Evolutionary conservation across 768 basidiomycete genomes (phyloP).

Genomic region (Mycena rosella): DNA sequence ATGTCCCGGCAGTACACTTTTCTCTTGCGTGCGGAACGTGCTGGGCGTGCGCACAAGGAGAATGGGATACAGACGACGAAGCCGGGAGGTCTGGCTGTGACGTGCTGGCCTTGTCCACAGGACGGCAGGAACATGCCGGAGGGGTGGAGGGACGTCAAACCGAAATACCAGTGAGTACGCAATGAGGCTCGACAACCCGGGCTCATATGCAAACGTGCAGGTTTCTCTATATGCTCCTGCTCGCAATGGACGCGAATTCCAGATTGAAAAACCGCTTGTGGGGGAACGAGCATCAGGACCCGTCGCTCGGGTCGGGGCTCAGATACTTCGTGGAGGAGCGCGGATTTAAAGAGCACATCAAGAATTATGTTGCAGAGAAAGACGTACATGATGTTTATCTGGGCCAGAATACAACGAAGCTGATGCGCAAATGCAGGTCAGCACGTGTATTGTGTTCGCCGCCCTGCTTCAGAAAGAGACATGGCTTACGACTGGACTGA

Average conservation of each 20-base stretch:
- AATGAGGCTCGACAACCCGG: too few species aligned
- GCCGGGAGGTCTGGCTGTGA: slow-evolving; percentile 20
- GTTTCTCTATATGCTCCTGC: slow-evolving; percentile 23
- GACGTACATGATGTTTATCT: slow-evolving; percentile 13
- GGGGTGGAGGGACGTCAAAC: slow-evolving; percentile 25
- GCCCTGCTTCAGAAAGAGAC: slow-evolving; percentile 38
- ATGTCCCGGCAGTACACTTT: not conserved
- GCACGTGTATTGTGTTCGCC: slow-evolving; percentile 32
- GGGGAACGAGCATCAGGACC: slow-evolving; percentile 30
- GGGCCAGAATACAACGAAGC: not conserved
- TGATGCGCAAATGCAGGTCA: slow-evolving; percentile 29
- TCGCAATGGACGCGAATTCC: slow-evolving; percentile 40
- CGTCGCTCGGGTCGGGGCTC: slow-evolving; percentile 20
- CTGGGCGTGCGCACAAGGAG: slow-evolving; percentile 14
- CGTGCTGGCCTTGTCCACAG: slow-evolving; percentile 42
- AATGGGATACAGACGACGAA: slow-evolving; percentile 10
- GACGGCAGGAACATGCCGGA: slow-evolving; percentile 35
- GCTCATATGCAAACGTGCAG: too few species aligned
- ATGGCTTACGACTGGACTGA: not conserved
- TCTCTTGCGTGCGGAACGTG: slow-evolving; percentile 1
- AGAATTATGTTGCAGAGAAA: slow-evolving; percentile 8
- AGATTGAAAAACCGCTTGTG: slow-evolving; percentile 28
- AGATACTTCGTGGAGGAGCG: slow-evolving; percentile 31
- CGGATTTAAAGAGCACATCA: slow-evolving; percentile 13
- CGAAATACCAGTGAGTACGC: not conserved